These are phyloP conservation scores for Pythium aristosporum DNA, from an alignment of 352 stramenopile species.

Conservation along the genomic window DNA sequence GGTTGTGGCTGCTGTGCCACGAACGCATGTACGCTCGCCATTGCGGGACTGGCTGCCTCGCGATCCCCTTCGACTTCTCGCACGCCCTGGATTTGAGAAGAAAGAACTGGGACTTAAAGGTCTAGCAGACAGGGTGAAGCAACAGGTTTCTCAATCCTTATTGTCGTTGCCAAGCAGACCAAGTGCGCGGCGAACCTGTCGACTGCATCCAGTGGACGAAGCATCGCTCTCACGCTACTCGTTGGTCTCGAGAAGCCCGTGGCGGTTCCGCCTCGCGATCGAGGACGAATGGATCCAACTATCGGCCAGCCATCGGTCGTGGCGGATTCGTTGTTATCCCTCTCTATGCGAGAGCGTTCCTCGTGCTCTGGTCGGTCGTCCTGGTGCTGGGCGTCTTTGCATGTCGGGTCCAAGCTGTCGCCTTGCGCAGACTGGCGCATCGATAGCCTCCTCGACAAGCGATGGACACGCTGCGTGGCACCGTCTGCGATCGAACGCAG, in stretches of 20 bases:
- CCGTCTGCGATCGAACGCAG: neutral
- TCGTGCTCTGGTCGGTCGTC: conserved; percentile 1
- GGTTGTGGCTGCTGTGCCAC: neutral
- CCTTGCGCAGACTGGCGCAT: neutral
- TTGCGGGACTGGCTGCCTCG: conserved; percentile 2
- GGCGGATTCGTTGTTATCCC: neutral
- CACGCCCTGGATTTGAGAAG: neutral
- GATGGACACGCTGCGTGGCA: neutral
- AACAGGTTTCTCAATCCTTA: neutral
- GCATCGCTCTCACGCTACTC: neutral
- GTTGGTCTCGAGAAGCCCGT: neutral
- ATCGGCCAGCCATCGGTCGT: neutral
- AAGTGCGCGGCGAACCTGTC: neutral
- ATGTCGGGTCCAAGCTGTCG: neutral
- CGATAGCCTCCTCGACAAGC: conserved; percentile 11
- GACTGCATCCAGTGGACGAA: neutral
- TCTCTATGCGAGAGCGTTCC: neutral
- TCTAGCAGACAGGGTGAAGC: neutral
- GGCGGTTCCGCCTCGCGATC: neutral
- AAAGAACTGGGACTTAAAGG: neutral
- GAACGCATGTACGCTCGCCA: neutral
- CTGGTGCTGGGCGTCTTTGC: neutral
- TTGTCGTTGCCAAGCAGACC: neutral
- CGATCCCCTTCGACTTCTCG: conserved; percentile 10
- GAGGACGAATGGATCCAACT: neutral